Base-by-base conservation (phyloP, 306 rosid species). In the Ceratonia siliqua region DNA sequence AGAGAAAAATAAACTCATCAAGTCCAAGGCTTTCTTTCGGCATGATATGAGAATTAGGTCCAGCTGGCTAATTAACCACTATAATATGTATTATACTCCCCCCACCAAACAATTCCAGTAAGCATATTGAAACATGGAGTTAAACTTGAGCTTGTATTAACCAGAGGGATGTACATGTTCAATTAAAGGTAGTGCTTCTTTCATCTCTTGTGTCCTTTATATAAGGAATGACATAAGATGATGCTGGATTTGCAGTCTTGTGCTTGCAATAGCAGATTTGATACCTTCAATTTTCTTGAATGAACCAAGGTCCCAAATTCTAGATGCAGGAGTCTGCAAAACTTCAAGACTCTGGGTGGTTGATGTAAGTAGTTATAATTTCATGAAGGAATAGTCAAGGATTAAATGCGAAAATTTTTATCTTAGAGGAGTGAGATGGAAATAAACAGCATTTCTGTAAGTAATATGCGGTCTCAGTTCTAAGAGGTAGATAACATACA, bases 381-480 rank as follows among this genome's bases (percentile, higher is more conserved):
- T 70, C 36, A 45, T 46, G 69, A 38, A 69, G 35, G 35, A 74
- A 53, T 17, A 41, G 4, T 63, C 72, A 28, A 65, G 57, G 65
- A 46, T 24, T 66, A 32, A 64, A 22, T 42, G 33, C 12, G 21
- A 20, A 45, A 17, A 12, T 8, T 21, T 33, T 43, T 61, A 30
- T 57, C 9, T 55, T 20, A 46, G 36, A 22, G 17, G 45, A 18
- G 39, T 15, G 22, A 70, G 55, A 45, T 64, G 49, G 48, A 61
- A 33, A 46, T 38, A 49, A 49, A 58, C 62, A 32, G 25, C 22
- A 53, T 62, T 70, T 74, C 49, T 70, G 25, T 17, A 42, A 8
- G 39, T 53, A 53, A 54, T 35, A 57, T 58, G 25, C 62, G 20
- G 52, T 66, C 66, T 70, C 71, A 49, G 12, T 65, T 66, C 48